Conservation (phyloP, 1,284 basidiomycete genomes). For the Rhodotorula sp. region DNA sequence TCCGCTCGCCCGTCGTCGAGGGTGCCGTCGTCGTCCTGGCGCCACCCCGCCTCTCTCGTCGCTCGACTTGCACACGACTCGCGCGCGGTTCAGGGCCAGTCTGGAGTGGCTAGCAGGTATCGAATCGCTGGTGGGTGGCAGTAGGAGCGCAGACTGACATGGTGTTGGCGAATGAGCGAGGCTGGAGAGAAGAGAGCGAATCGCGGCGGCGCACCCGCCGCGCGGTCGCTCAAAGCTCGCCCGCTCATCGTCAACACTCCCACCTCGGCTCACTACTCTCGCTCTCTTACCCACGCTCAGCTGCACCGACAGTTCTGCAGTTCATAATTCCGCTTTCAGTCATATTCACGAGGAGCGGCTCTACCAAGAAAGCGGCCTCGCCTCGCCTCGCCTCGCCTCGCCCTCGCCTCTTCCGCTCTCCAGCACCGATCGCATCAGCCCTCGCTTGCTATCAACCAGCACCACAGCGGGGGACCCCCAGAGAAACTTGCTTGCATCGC, state of each 20-base stretch:
- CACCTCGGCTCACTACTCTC: background rate
- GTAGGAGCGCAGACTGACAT: slow-evolving; percentile 16
- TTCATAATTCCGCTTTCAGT: background rate
- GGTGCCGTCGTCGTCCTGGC: no score
- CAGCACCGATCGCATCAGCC: background rate
- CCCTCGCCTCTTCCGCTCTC: background rate
- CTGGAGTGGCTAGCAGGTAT: background rate
- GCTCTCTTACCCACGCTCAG: no score
- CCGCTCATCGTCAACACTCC: background rate
- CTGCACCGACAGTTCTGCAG: background rate
- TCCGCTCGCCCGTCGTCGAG: background rate
- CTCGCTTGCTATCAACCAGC: background rate
- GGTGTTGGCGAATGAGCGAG: slow-evolving; percentile 20
- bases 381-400: background rate
- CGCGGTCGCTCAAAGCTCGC: background rate
- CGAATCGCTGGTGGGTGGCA: no score
- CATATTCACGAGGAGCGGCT: no score
- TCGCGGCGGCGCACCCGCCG: background rate
- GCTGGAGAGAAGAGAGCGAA: slow-evolving; percentile 7
- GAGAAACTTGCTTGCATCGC: background rate
- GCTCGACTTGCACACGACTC: background rate
- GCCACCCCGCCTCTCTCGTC: no score
- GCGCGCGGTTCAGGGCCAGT: background rate
- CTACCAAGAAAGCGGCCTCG: background rate
- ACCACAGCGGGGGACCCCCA: no score